These are phyloP conservation scores for Eucalyptus marginata DNA, from an alignment of 345 rosid species.

Conservation along the genomic window DNA sequence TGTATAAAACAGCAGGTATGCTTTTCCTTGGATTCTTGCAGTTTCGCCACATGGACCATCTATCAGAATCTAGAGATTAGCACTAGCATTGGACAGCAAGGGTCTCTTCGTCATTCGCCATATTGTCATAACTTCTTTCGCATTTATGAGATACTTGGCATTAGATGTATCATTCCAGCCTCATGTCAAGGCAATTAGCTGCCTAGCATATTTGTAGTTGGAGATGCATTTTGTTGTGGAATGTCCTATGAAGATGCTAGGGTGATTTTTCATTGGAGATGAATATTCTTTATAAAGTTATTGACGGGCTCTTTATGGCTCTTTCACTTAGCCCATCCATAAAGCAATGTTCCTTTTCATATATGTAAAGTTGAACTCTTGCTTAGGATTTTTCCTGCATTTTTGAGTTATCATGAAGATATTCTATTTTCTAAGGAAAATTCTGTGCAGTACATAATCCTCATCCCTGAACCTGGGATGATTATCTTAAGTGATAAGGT, in stretches of 20 bases:
- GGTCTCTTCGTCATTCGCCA: background rate
- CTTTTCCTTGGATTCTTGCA: background rate
- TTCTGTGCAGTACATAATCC: background rate
- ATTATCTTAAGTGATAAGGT: background rate
- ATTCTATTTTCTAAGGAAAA: background rate
- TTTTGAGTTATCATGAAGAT: background rate
- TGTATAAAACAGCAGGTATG: constrained; percentile 71
- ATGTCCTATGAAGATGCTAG: background rate
- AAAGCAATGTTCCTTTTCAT: background rate
- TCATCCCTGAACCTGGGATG: background rate
- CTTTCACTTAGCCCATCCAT: background rate
- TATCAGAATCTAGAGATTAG: background rate
- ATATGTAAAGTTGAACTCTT: background rate
- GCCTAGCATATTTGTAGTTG: background rate
- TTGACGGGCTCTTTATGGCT: background rate
- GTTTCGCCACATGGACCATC: background rate
- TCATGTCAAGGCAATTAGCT: background rate
- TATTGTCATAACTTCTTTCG: background rate
- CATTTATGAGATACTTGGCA: background rate
- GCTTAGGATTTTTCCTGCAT: background rate
- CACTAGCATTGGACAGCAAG: background rate
- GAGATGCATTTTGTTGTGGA: background rate
- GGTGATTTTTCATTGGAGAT: background rate
- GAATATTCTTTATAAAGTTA: background rate
- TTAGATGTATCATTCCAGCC: background rate